phyloP scores from a whole-genome alignment of 75 land plant genomes.

The Adiantum capillusveneris region DNA sequence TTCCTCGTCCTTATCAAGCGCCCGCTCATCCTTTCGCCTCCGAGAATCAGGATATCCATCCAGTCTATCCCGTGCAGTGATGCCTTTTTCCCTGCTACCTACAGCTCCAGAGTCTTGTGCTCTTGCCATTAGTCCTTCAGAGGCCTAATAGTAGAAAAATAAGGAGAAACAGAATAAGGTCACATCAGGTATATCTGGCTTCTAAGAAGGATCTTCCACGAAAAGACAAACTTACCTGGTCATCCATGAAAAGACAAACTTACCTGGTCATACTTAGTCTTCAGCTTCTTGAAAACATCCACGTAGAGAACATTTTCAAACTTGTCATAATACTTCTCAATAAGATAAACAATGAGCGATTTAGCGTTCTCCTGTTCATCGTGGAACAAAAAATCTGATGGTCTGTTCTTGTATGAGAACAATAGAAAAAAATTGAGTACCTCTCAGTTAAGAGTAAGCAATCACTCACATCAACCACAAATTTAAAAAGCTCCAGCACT shows the following conservation, averaged over 20 bases:
- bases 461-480: constrained; percentile 62
- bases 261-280: constrained; percentile 95
- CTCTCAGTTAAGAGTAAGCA: too few relatives aligned
- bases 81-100: constrained; percentile 15
- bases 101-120: constrained; percentile 19
- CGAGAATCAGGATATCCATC: constrained; percentile 31
- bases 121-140: constrained; percentile 16
- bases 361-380: constrained; percentile 65
- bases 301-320: constrained; percentile 55
- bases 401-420: too few relatives aligned
- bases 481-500: constrained; percentile 78
- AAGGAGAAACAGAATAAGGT: too few relatives aligned
- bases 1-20: constrained; percentile 89
- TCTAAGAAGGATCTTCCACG: not conserved
- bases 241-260: constrained; percentile 1
- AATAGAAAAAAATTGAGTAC: too few relatives aligned
- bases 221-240: constrained; percentile 41
- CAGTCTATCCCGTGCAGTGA: constrained; percentile 13
- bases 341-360: constrained; percentile 48
- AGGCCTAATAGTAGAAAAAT: constrained; percentile 7
- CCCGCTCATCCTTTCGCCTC: constrained; percentile 68
- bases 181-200: too few relatives aligned
- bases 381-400: too few relatives aligned
- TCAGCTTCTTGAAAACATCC: constrained; percentile 49
- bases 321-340: constrained; percentile 63